Base-by-base conservation (phyloP, 352 stramenopile species). In the Phytophthora ohioensis region DNA sequence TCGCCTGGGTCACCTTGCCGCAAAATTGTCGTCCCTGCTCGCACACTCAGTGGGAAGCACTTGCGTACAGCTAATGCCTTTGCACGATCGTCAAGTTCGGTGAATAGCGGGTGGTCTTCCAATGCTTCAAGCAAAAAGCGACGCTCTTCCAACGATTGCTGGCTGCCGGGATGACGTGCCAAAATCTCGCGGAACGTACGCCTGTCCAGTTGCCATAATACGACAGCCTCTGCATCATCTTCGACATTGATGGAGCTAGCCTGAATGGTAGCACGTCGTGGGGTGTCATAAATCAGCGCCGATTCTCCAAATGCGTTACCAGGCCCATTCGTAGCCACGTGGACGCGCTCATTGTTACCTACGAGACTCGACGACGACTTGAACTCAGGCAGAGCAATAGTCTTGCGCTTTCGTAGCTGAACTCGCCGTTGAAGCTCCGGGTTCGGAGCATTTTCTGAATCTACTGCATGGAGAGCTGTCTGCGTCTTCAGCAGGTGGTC, bases 231-330 rank as follows among this genome's bases (percentile, higher is more conserved):
- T 56, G 76, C 57, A 0, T 73, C 41, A 17, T 67, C 53, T 13
- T 47, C 54, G 5, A 54, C 38, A 31, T 57, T 51, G 2, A 53
- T 64, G 3, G 51, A 38, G 47, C 69, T 80, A 13, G 73, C 73
- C 49, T 79, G 63, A 53, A 95, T 75, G 1, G 90, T 96, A 32
- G 88, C 88, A 43, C 88, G 86, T 9, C 90, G 86, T 10, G 87
- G 88, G 4, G 90, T 96, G 57, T 91, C 82, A 67, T 96, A 96
- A 65, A 96, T 91, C 21, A 96, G 75, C 31, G 84, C 84, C 8
- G 90, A 96, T 64, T 94, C 88, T 1, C 90, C 90, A 63, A 96
- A 95, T 11, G 88, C 86, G 35, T 85, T 90, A 0, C 84, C 86
- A 2, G 84, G 85, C 3, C 90, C 87, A 41, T 96, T 93, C 2